Evolutionary conservation across 768 basidiomycete genomes (phyloP), one percentile per base, ranked within the genome.

Genomic region (Hygrophorus pudorinus): DNA sequence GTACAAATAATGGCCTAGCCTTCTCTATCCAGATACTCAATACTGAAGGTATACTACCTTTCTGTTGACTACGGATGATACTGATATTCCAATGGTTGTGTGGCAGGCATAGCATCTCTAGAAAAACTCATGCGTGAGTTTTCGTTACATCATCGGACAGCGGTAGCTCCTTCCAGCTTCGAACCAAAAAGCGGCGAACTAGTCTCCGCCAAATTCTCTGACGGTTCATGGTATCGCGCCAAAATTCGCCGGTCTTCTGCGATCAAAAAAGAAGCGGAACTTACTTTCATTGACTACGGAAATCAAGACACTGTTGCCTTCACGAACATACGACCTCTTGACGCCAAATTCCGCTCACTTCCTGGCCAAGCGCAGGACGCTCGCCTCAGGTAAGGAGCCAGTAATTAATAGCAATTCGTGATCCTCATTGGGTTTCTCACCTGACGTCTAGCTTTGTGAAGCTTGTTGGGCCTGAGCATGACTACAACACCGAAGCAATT

Each of bases 111-210:
- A 47, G 87, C 86, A 8, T 81, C 84, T 4, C 71, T 99, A 47
- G 94, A 96, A 56, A 84, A 87, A 59, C 71, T 99, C 48, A 98
- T 98, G 94, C 72, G 71, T 41, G 92, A 98, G 48, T 96, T 99
- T 56, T 85, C 89, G 5, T 56, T 85, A 29, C 80, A 93, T 61
- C 90, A 98, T 65, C 76, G 77, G 36, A 74, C 78, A 34, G 72
- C 80, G 11, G 63, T 73, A 2, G 60, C 74, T 13, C 71, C 85
- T 3, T 53, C 81, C n/a, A 76, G 73, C 40, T 93, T 91, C 55
- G 67, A 70, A 4, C 94, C 94, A 1, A 81, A 78, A 57, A 78
- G 74, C 14, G 92, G 92, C 6, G 92, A 97, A 45, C 70, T 97
- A 20, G 88, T 99, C 13, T 90, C 89, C 10, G 94, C 92, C 13